phyloP scores from a whole-genome alignment of 2,329 filamentous ascomycete species.

The Penicillium frequentans region DNA sequence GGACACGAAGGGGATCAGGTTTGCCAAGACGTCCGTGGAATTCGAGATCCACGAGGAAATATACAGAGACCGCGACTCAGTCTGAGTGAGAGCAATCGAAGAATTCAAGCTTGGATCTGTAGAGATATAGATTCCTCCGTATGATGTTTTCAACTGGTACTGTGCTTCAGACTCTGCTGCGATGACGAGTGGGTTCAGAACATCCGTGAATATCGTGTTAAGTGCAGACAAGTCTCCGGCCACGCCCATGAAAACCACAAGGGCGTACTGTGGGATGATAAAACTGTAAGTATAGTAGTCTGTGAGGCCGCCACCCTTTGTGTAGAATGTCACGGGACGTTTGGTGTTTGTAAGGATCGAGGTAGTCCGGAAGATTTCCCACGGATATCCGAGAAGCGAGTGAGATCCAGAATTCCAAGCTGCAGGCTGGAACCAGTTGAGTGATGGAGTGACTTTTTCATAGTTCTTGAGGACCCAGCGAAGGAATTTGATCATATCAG shows the following conservation, averaged over 20 bases:
- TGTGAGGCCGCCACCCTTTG: slow-evolving; percentile 46
- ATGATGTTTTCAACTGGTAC: slow-evolving; percentile 7
- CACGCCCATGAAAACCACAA: slow-evolving; percentile 45
- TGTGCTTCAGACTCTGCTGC: slow-evolving; percentile 18
- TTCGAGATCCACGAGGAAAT: slow-evolving; percentile 9
- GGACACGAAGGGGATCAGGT: background rate
- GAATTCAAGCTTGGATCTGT: background rate
- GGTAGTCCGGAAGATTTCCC: slow-evolving; percentile 48
- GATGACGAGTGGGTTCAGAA: slow-evolving; percentile 17
- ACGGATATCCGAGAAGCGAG: slow-evolving; percentile 49
- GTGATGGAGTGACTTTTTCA: slow-evolving; percentile 41
- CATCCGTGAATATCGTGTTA: slow-evolving; percentile 7
- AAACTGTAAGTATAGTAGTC: slow-evolving; percentile 44
- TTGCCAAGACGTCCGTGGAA: slow-evolving; percentile 4
- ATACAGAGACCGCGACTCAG: background rate
- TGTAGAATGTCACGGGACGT: slow-evolving; percentile 45
- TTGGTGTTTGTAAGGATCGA: slow-evolving; percentile 36
- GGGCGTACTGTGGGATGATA: slow-evolving; percentile 45
- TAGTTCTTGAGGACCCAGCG: slow-evolving; percentile 44
- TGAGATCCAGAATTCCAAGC: slow-evolving; percentile 37
- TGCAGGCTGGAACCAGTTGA: slow-evolving; percentile 47
- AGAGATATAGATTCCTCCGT: slow-evolving; percentile 7
- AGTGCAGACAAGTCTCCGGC: slow-evolving; percentile 17
- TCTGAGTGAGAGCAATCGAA: slow-evolving; percentile 3
- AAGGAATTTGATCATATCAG: slow-evolving; percentile 45